Evolutionary conservation across 2,329 filamentous ascomycete species (phyloP), one percentile per base, ranked within the genome.

Genomic region (Stemphylium beticola): DNA sequence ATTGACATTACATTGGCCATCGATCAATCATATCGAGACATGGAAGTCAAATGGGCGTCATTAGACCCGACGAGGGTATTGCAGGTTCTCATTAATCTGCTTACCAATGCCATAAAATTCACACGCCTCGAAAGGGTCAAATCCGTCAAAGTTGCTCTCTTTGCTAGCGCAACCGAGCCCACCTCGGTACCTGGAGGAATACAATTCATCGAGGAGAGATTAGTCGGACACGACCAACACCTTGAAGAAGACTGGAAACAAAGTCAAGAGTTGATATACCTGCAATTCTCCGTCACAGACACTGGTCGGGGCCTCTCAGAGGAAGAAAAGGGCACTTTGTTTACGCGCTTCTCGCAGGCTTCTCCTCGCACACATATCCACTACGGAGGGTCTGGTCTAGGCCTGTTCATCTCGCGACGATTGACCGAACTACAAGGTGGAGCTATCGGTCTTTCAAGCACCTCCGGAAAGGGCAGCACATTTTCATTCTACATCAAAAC

Each of bases 61-160:
- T 61, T 80, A 0, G 78, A 80, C 55, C 75, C 77, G 0, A 76
- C 69, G 20, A 66, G 78, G 22, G 50, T 79, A 7, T 55, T 79
- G 1, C 78, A 68, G 56, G 55, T 66, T n/a, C 57, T 79, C 3
- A 72, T 72, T 50, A 72, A 74, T 17, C 67, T 79, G 0, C 57
- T 79, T 20, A 78, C 77, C 1, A 79, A 79, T 42, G 73, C 75
- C 2, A 77, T 79, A 55, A 79, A 79, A 45, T 79, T 79, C 53
- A 79, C 77, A 1, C 69, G 74, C 15, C 67, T 75, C 29, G 66
- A 71, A 6, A 22, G 24, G 6, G 41, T 66, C 0, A 69, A 64
- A 24, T 39, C 29, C 4, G 74, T 80, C 37, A 74, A 61, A 0
- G 68, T 80, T 4, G 71, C 60, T n/a, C 53, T 79, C 1, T 69